Evolutionary conservation across 495 filamentous ascomycete species (phyloP).

Genomic region (Xylaria longipes): DNA sequence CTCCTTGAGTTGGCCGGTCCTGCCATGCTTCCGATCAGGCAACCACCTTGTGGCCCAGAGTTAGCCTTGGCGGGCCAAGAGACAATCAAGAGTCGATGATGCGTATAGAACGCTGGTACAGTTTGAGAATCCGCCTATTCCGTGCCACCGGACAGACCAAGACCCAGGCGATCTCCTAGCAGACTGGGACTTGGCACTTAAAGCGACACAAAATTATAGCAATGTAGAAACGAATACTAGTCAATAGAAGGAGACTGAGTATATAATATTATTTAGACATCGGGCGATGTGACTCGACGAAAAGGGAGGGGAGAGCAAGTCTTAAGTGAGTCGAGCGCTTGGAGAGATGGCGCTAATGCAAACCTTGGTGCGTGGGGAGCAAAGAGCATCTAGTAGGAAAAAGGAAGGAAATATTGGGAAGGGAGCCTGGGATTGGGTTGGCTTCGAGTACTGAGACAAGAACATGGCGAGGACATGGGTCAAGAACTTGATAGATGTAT

Average conservation of each 20-base stretch:
- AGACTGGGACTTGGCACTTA: constrained; percentile 22
- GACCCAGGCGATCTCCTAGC: constrained; percentile 29
- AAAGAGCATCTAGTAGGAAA: constrained; percentile 34
- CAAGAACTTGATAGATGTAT: constrained; percentile 28
- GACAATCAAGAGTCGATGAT: constrained; percentile 7
- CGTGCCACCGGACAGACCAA: not conserved
- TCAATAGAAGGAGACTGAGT: constrained; percentile 28
- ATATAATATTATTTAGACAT: constrained; percentile 32
- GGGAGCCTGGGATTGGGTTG: constrained; percentile 21
- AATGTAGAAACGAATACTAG: constrained; percentile 13
- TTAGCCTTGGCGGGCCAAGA: constrained; percentile 25
- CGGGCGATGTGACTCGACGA: not conserved
- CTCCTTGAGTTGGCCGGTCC: constrained; percentile 51
- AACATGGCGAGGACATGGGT: constrained; percentile 29
- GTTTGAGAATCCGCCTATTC: not conserved
- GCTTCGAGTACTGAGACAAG: constrained; percentile 42
- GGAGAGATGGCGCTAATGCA: constrained; percentile 33
- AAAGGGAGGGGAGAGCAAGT: constrained; percentile 20
- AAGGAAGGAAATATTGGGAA: constrained; percentile 26
- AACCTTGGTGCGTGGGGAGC: constrained; percentile 23
- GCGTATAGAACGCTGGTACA: not conserved
- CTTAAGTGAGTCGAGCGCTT: constrained; percentile 29
- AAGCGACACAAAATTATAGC: constrained; percentile 15
- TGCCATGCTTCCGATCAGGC: constrained; percentile 25
- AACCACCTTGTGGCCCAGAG: not conserved